A percentile compares a stretch with the other conserved stretches of the same genome.
Evolutionary conservation across 192 early-diverging fungal genomes (phyloP).

Genomic region (Mortierella hygrophila): DNA sequence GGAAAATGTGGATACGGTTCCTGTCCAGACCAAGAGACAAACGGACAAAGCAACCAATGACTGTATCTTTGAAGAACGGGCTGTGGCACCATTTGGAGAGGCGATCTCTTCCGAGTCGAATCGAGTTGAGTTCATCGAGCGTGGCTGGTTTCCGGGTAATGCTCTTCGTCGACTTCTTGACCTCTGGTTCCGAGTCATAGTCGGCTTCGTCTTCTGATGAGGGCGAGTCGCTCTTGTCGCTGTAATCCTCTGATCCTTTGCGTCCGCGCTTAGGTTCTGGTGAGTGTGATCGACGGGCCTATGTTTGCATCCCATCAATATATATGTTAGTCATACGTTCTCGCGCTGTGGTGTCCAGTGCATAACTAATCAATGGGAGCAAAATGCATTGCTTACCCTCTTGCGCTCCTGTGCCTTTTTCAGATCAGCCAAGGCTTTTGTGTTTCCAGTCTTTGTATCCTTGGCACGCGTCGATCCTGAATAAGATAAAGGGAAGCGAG

Average conservation of each 20-base stretch:
- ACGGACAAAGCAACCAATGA: conserved; percentile 76
- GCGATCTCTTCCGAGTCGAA: conserved; percentile 73
- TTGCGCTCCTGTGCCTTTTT: conserved; percentile 60
- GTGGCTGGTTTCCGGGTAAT: conserved; percentile 60
- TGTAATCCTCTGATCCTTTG: conserved; percentile 47
- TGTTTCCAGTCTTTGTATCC: conserved; percentile 55
- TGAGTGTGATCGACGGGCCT: conserved; percentile 49
- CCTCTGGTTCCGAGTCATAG: conserved; percentile 43
- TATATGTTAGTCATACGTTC: background rate
- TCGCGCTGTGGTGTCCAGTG: background rate
- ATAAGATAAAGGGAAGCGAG: background rate
- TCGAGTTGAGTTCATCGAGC: conserved; percentile 72
- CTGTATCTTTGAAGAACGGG: conserved; percentile 77
- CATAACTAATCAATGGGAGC: background rate
- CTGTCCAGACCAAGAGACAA: conserved; percentile 73
- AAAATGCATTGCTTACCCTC: conserved; percentile 14
- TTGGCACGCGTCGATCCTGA: conserved; percentile 69
- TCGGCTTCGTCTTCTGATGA: conserved; percentile 41
- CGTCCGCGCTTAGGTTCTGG: conserved; percentile 50
- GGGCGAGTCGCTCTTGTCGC: conserved; percentile 39
- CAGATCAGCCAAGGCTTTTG: conserved; percentile 62
- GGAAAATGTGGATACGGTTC: conserved; percentile 69
- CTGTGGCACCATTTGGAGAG: conserved; percentile 81
- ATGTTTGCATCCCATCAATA: background rate
- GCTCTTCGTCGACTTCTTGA: conserved; percentile 45